A percentile compares a stretch with the other conserved stretches of the same genome.
Conservation (phyloP, 805 yeast genomes). For the Lachancea lanzarotensis region DNA sequence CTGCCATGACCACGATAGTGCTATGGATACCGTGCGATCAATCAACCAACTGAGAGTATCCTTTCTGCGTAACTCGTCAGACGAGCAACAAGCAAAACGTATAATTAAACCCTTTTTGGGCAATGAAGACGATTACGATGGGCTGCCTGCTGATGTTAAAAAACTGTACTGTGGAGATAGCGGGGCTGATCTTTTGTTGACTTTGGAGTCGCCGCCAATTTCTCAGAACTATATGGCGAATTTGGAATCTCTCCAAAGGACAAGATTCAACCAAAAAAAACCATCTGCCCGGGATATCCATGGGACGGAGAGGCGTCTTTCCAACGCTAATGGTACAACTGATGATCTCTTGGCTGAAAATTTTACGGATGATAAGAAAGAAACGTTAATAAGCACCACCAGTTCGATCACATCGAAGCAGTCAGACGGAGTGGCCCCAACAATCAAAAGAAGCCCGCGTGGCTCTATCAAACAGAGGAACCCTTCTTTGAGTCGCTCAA, state of each 20-base stretch:
- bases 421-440: not conserved
- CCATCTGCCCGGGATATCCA: not conserved
- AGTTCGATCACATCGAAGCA: not conserved
- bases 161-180: not conserved
- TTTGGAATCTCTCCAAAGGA: not conserved
- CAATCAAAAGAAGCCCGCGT: not conserved
- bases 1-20: slow-evolving; percentile 1
- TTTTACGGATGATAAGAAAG: not conserved
- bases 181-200: slow-evolving; percentile 9
- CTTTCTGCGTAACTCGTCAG: slow-evolving; percentile 24
- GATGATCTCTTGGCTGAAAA: too few species aligned
- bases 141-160: not conserved
- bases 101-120: slow-evolving; percentile 24
- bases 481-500: not conserved
- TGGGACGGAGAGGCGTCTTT: not conserved
- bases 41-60: slow-evolving; percentile 28
- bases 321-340: too few species aligned
- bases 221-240: slow-evolving; percentile 11
- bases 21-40: slow-evolving; percentile 25
- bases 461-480: not conserved
- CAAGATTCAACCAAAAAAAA: slow-evolving; percentile 5
- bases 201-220: slow-evolving; percentile 27
- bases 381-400: not conserved
- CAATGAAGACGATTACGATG: slow-evolving; percentile 2
- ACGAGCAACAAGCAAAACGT: slow-evolving; percentile 28